Conservation (phyloP, 1,139 yeast species). For the Taphrina communis region DNA sequence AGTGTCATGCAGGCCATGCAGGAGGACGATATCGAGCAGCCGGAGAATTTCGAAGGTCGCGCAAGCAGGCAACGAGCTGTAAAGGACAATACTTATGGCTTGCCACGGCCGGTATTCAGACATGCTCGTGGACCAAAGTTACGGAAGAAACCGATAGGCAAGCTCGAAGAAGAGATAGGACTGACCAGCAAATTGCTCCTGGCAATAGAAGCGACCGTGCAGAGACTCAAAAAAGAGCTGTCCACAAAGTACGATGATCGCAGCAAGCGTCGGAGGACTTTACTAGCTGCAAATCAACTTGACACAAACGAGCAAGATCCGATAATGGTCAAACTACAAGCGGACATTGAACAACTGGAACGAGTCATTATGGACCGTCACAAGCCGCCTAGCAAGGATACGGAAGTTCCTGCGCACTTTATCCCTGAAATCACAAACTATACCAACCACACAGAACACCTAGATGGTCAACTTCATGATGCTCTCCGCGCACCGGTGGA, state of each 20-base stretch:
- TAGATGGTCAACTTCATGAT: slow-evolving; percentile 20
- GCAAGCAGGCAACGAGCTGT: not conserved
- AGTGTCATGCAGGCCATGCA: slow-evolving; percentile 37
- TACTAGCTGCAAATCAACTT: not conserved
- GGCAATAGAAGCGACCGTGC: slow-evolving; percentile 1
- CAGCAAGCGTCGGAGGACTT: slow-evolving; percentile 1
- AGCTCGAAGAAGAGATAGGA: slow-evolving; percentile 15
- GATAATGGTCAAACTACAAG: not conserved
- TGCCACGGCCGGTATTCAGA: not conserved
- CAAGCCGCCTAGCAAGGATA: not conserved
- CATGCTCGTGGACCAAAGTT: slow-evolving; percentile 7
- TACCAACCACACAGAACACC: not conserved
- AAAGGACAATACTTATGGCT: not conserved
- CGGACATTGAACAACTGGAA: slow-evolving; percentile 6
- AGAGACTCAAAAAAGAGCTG: not conserved
- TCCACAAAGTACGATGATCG: not conserved
- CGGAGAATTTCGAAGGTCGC: too few species aligned
- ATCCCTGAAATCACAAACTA: slow-evolving; percentile 1
- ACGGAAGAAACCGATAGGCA: not conserved
- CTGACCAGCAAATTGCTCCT: not conserved
- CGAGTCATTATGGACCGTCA: not conserved
- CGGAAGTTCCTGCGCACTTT: not conserved
- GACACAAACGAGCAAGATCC: not conserved
- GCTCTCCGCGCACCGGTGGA: slow-evolving; percentile 10
- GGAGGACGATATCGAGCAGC: slow-evolving; percentile 10